A percentile compares a stretch with the other conserved stretches of the same genome.
These are phyloP conservation scores for Ceratocystis variospora DNA, from an alignment of 2,329 filamentous ascomycete genomes.

Conservation along the genomic window DNA sequence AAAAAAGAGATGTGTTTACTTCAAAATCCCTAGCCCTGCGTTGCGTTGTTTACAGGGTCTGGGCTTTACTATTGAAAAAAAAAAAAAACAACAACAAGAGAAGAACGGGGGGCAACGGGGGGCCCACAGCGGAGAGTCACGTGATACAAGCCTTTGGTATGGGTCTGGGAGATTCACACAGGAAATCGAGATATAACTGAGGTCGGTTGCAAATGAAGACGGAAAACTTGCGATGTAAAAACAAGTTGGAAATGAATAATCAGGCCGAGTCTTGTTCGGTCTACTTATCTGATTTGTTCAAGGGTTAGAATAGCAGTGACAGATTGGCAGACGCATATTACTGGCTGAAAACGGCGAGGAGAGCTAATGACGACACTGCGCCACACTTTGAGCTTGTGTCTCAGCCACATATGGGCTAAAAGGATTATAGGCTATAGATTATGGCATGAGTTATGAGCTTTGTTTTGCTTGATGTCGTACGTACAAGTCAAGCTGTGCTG, in stretches of 20 bases:
- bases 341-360: background rate
- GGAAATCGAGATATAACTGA: background rate
- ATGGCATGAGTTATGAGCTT: background rate
- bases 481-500: background rate
- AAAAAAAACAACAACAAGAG: background rate
- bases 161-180: background rate
- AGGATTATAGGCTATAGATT: background rate
- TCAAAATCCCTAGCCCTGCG: background rate
- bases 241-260: no score
- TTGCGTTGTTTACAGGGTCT: conserved; percentile 3
- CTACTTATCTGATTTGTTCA: no score
- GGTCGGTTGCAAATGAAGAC: no score
- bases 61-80: background rate
- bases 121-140: background rate
- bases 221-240: no score
- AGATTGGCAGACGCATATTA: background rate
- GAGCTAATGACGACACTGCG: background rate
- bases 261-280: no score
- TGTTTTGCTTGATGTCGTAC: conserved; percentile 5
- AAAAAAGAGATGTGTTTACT: background rate
- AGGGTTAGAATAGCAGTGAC: no score
- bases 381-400: background rate
- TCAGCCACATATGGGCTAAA: background rate
- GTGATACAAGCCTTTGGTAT: background rate
- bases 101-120: background rate